Evolutionary conservation across 73 alveolate genomes (phyloP), one percentile per base, ranked within the genome.

Genomic region (Paramecium primaurelia): DNA sequence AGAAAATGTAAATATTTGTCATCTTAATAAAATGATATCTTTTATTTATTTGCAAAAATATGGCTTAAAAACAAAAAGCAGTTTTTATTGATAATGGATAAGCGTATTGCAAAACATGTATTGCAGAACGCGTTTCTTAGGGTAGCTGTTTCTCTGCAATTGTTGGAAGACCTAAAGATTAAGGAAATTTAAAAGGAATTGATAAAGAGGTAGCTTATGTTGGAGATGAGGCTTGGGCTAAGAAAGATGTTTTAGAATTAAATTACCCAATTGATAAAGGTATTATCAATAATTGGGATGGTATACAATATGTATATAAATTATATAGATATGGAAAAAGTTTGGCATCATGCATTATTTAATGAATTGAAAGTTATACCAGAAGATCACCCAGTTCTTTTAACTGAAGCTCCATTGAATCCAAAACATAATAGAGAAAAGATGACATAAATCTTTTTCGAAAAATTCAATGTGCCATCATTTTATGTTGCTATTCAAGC

Each of bases 211-310:
- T 97, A 84, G 97, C 97, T 75, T 97, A 98, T 93, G 98, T 98
- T 86, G 99, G 99, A 38, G 98, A 98, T 38, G 99, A 98, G 86
- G 99, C 99, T 37, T 99, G 98, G 91, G 92, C 94, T 88, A 98
- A 98, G 96, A 93, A 99, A 92, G 99, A 99, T 22, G 99, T 98
- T 58, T 92, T 98, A 88, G 95, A 95, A 84, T 95, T 97, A 49
- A 96, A 97, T 58, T 93, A 98, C 69, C 99, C 99, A 44, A 98
- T 98, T 42, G 97, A 97, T 87, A 97, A 94, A 58, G 99, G 99
- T 86, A 89, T 94, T 80, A 98, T 98, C 73, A 97, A 95, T 85
- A 96, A 96, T 93, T 97, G 98, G 98, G 99, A 98, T 77, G 99
- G 87, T 73, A 73, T 73, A 37, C 42, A 73, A 37, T 73, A 8